These are phyloP conservation scores for Colletotrichum spaethianum DNA, from an alignment of 2,329 filamentous ascomycete genomes.

Conservation along the genomic window DNA sequence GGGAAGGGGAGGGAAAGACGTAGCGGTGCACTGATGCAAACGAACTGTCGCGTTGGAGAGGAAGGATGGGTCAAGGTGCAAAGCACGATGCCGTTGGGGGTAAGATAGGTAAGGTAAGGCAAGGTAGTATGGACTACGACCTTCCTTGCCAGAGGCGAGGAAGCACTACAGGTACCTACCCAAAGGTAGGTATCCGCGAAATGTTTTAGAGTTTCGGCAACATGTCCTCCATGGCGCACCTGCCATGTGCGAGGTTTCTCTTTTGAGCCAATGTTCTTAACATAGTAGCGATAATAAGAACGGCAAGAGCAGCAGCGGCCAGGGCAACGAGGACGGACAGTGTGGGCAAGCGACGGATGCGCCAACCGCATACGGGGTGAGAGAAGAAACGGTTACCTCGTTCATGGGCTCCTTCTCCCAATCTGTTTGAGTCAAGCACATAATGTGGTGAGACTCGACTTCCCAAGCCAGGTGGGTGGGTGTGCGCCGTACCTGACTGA, in stretches of 20 bases:
- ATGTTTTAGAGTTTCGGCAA: conserved; percentile 33
- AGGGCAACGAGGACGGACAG: not conserved
- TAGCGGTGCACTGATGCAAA: not conserved
- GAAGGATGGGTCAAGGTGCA: not conserved
- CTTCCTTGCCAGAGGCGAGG: conserved; percentile 19
- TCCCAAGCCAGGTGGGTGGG: not conserved
- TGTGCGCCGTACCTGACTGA: not conserved
- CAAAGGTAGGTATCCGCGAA: not conserved
- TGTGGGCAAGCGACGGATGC: conserved; percentile 1
- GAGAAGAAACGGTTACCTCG: not conserved
- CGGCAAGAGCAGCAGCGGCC: not conserved
- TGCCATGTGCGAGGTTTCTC: conserved; percentile 31
- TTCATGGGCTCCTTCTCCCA: not conserved
- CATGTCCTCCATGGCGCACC: conserved; percentile 9
- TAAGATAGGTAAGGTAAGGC: conserved; percentile 1
- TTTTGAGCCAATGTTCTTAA: not conserved
- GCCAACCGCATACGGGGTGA: conserved; percentile 9
- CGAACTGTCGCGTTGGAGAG: too few relatives aligned
- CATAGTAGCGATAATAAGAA: not conserved
- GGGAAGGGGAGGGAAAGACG: conserved; percentile 27
- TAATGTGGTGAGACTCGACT: not conserved
- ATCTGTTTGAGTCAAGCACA: conserved; percentile 1
- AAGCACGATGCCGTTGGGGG: not conserved
- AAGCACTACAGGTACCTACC: not conserved
- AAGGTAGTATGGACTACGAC: conserved; percentile 21